A percentile compares a stretch with the other conserved stretches of the same genome.
These are phyloP conservation scores for Quercus lobata DNA, from an alignment of 331 rosid species.

Conservation along the genomic window DNA sequence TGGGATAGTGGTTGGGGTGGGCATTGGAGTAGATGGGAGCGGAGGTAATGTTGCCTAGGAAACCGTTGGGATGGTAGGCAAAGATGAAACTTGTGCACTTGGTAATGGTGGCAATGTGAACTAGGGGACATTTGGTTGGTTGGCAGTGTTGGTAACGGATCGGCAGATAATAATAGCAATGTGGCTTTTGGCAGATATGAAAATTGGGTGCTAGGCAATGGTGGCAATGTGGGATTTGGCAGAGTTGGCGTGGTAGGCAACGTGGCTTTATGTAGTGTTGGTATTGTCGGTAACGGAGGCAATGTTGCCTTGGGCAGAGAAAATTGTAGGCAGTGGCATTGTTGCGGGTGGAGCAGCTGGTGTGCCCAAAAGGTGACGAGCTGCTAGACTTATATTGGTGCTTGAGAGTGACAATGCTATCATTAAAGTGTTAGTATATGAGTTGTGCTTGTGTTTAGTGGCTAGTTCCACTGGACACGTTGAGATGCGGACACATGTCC, in stretches of 20 bases:
- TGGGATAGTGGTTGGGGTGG: slow-evolving; percentile 22
- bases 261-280: slow-evolving; percentile 19
- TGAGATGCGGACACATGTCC: no score
- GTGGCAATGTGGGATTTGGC: slow-evolving; percentile 7
- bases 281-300: slow-evolving; percentile 17
- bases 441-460: no score
- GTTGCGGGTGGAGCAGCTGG: slow-evolving; percentile 24
- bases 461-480: rapidly evolving
- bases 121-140: not conserved
- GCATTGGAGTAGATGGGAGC: slow-evolving; percentile 9
- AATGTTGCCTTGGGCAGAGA: slow-evolving; percentile 15
- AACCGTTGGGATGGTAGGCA: slow-evolving; percentile 14
- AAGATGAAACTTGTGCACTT: not conserved
- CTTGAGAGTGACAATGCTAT: slow-evolving; percentile 29
- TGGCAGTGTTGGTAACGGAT: not conserved
- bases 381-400: slow-evolving; percentile 19
- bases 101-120: slow-evolving; percentile 16
- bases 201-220: not conserved
- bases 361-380: slow-evolving; percentile 33
- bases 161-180: not conserved
- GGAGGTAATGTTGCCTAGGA: not conserved
- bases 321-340: not conserved
- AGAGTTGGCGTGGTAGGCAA: slow-evolving; percentile 10
- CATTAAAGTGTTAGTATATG: not conserved
- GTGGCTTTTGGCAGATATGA: not conserved